Evolutionary conservation across 805 yeast genomes (phyloP).

Genomic region (Schizosaccharomyces japonicus): DNA sequence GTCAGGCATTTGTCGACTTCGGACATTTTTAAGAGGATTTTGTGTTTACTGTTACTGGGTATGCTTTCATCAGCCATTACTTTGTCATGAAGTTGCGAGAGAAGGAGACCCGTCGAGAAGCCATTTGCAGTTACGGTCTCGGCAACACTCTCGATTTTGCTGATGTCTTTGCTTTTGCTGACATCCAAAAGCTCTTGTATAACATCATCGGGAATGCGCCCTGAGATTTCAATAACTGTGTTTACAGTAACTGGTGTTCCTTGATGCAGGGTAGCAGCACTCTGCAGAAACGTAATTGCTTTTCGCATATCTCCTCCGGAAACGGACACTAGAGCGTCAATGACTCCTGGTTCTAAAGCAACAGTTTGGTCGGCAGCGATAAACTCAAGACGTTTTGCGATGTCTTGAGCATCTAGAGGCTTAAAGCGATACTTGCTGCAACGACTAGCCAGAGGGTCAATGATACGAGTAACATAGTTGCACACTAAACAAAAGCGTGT

Average conservation of each 20-base stretch:
- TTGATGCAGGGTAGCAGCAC: conserved; percentile 40
- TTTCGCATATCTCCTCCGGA: conserved; percentile 80
- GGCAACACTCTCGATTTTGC: conserved; percentile 18
- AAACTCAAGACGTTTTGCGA: conserved; percentile 38
- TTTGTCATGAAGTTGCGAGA: conserved; percentile 46
- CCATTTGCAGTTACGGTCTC: conserved; percentile 37
- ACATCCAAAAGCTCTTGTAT: conserved; percentile 22
- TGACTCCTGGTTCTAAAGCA: conserved; percentile 26
- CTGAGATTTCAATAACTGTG: conserved; percentile 48
- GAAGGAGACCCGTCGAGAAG: conserved; percentile 54
- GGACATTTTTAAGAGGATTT: conserved; percentile 39
- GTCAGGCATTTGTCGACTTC: conserved; percentile 50
- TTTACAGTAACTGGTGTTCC: conserved; percentile 21
- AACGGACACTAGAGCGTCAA: conserved; percentile 41
- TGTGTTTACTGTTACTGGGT: conserved; percentile 33
- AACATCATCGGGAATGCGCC: conserved; percentile 34
- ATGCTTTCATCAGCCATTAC: conserved; percentile 32
- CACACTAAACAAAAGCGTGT: conserved; percentile 88
- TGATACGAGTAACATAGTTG: conserved; percentile 86
- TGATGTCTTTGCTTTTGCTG: conserved; percentile 15
- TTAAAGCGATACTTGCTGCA: conserved; percentile 88
- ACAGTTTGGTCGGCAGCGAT: conserved; percentile 33
- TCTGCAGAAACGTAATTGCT: conserved; percentile 75
- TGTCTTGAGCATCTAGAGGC: conserved; percentile 45
- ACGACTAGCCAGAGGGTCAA: conserved; percentile 87